These are phyloP conservation scores for Scheffersomyces titani DNA, from an alignment of 1,139 yeast species.

Conservation along the genomic window DNA sequence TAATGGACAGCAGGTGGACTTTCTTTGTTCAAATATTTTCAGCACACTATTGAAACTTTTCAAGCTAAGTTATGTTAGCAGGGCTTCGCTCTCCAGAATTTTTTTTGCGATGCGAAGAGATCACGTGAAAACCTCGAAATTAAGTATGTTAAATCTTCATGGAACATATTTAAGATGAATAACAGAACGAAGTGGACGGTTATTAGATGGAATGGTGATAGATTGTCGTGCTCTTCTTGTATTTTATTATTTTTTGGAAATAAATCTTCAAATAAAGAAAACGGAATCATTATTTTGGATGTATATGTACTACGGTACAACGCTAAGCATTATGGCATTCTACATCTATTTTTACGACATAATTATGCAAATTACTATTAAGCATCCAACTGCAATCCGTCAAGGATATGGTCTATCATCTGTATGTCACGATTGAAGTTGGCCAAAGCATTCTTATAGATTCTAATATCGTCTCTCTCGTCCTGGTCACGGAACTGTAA, in stretches of 20 bases:
- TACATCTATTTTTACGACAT: not conserved
- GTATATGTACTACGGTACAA: too few relatives aligned
- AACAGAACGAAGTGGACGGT: not conserved
- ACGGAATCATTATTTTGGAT: not conserved
- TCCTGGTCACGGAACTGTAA: conserved; percentile 9
- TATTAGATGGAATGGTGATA: too few relatives aligned
- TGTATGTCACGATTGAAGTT: conserved; percentile 36
- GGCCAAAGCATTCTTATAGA: conserved; percentile 29
- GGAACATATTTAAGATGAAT: not conserved
- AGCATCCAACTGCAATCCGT: conserved; percentile 46
- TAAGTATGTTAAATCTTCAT: not conserved
- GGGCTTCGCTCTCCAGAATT: not conserved
- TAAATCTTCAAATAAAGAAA: not conserved
- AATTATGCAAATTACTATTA: conserved; percentile 9
- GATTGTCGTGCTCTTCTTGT: too few relatives aligned
- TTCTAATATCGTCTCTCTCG: conserved; percentile 27
- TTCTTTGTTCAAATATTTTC: not conserved
- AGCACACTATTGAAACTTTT: not conserved
- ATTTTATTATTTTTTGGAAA: too few relatives aligned
- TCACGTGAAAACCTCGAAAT: conserved; percentile 1
- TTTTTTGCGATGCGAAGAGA: conserved; percentile 1
- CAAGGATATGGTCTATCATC: conserved; percentile 46
- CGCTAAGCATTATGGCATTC: too few relatives aligned
- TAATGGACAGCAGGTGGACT: conserved; percentile 8
- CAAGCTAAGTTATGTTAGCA: not conserved